These are phyloP conservation scores for Russula sp. DNA, from an alignment of 768 basidiomycete genomes.

Conservation along the genomic window DNA sequence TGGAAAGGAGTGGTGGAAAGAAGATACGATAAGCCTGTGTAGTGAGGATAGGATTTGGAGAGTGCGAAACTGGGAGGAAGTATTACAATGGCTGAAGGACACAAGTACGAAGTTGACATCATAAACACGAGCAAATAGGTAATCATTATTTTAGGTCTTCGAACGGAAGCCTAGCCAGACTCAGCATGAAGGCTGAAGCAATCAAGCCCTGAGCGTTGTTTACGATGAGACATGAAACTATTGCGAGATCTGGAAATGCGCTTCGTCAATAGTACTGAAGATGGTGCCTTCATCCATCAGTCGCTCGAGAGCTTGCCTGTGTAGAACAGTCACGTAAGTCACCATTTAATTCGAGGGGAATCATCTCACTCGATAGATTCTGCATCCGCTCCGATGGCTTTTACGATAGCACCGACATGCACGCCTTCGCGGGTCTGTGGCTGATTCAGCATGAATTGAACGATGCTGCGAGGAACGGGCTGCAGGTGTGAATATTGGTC, in stretches of 20 bases:
- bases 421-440: constrained; percentile 56
- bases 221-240: constrained; percentile 14
- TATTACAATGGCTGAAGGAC: background rate
- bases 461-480: constrained; percentile 53
- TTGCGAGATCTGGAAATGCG: constrained; percentile 56
- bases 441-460: constrained; percentile 52
- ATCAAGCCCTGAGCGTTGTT: background rate
- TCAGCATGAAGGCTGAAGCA: background rate
- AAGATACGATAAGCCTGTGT: constrained; percentile 10
- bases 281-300: constrained; percentile 78
- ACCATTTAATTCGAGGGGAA: constrained; percentile 2
- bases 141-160: background rate
- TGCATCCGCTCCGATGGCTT: constrained; percentile 55
- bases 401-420: constrained; percentile 66
- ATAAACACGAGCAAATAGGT: background rate
- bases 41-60: constrained; percentile 19
- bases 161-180: background rate
- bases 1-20: constrained; percentile 21
- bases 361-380: constrained; percentile 43
- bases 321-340: background rate
- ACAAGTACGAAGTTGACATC: background rate
- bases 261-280: constrained; percentile 77
- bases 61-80: constrained; percentile 10
- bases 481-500: constrained; percentile 45
- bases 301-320: constrained; percentile 64